Evolutionary conservation across 345 rosid species (phyloP), one percentile per base, ranked within the genome.

Genomic region (Pistacia atlantica): DNA sequence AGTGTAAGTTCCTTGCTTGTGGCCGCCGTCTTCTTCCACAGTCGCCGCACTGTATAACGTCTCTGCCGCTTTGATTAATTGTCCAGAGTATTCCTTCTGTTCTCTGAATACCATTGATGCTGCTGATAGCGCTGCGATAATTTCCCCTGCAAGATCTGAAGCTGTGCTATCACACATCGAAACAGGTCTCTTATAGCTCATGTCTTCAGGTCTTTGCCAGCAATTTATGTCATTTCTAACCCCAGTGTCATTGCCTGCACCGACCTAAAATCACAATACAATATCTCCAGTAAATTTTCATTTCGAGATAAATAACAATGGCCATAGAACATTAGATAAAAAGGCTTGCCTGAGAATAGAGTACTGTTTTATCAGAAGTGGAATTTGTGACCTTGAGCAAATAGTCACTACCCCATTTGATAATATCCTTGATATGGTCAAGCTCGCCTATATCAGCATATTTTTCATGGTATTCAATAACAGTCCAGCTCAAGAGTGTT

Each of bases 121-220:
- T 11, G 93, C 88, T 22, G 91, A 81, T 57, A 89, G 72, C 9
- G 89, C 87, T 60, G 93, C 93, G 28, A 78, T 68, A 16, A 85
- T 83, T 73, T 91, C 92, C 31, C 90, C 92, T 9, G 86, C 90
- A 31, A 91, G 75, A 76, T 87, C 95, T 9, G 89, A 77, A 65
- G 90, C 91, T 28, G 76, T 49, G 55, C 52, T 55, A 54, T 78
- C 77, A 54, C 95, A 89, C 60, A 54, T 42, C 9, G 86, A 87
- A 55, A 86, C 86, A 0, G 84, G 86, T 65, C 95, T 82, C 57
- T n/a, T 31, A 71, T 85, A 84, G 69, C 56, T 81, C 88, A 87
- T 89, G 77, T 89, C 90, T 73, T 91, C 95, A 8, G 95, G 92
- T 71, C 89, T 89, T 76, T 85, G 87, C 95, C 92, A 91, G 80